Conservation (phyloP, 768 basidiomycete genomes). For the Psilocybe azurescens region DNA sequence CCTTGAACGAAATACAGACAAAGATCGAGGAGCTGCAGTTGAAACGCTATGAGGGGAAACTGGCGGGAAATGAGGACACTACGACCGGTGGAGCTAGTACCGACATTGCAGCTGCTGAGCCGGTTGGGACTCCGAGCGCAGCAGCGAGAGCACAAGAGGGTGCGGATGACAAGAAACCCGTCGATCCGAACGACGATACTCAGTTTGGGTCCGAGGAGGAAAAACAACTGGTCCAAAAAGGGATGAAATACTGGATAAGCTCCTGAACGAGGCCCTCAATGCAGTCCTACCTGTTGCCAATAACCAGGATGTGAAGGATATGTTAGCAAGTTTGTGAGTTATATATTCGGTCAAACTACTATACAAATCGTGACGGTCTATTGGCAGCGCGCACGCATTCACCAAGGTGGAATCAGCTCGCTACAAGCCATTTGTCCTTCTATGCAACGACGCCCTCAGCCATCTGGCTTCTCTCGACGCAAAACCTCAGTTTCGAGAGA, state of each 20-base stretch:
- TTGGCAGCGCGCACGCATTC: not conserved
- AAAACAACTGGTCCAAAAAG: not conserved
- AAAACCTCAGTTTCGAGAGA: not conserved
- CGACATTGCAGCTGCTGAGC: not conserved
- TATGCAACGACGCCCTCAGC: not conserved
- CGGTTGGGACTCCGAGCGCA: not conserved
- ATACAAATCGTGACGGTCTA: not conserved
- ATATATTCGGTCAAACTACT: not conserved
- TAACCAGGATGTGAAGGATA: not conserved
- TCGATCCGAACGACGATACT: not conserved
- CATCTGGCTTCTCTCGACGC: not conserved
- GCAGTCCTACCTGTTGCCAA: constrained; percentile 5
- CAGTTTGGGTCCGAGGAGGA: not conserved
- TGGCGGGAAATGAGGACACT: not conserved
- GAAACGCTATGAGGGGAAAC: not conserved
- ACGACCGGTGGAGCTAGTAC: not conserved
- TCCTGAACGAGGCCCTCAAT: not conserved
- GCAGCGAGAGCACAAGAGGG: not conserved
- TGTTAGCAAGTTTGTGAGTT: not conserved
- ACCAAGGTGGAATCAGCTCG: not conserved
- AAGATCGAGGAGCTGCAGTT: constrained; percentile 6
- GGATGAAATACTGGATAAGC: not conserved
- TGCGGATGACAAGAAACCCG: not conserved
- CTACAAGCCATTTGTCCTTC: not conserved
- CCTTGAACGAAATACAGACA: constrained; percentile 1